phyloP scores from a whole-genome alignment of 257 asterid species.

The Rehmannia glutinosa region DNA sequence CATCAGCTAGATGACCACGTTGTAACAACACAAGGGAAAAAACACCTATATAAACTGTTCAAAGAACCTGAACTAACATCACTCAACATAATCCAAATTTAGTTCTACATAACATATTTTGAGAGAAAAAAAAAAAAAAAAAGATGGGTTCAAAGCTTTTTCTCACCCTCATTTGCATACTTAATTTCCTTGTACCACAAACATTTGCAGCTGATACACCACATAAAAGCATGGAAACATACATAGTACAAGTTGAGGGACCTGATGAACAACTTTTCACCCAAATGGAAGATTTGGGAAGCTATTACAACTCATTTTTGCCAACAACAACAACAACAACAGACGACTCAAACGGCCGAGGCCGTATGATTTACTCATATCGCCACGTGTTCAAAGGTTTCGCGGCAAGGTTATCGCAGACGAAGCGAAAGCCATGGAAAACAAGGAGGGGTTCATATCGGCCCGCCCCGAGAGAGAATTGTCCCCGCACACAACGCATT shows the following conservation, averaged over 20 bases:
- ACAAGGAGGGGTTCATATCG: constrained; percentile 4
- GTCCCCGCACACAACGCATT: constrained; percentile 22
- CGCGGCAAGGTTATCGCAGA: constrained; percentile 27
- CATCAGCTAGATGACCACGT: too few relatives aligned
- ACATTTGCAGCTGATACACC: neutral
- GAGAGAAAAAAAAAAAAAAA: too few relatives aligned
- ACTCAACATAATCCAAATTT: too few relatives aligned
- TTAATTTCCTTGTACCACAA: neutral
- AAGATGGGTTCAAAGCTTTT: neutral
- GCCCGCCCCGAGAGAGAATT: constrained; percentile 9
- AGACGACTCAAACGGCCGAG: neutral
- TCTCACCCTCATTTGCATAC: neutral
- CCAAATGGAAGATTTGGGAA: neutral
- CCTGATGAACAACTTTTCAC: neutral
- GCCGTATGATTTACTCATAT: neutral
- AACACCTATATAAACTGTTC: too few relatives aligned
- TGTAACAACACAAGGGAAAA: too few relatives aligned
- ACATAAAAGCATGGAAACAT: neutral
- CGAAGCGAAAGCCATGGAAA: constrained; percentile 15
- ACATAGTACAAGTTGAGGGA: constrained; percentile 1
- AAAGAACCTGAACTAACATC: too few relatives aligned
- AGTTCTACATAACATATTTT: too few relatives aligned
- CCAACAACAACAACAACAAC: neutral
- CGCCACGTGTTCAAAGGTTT: constrained; percentile 28
- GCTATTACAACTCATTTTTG: constrained; percentile 7